These are phyloP conservation scores for Fusarium odoratissimum DNA, from an alignment of 2,329 filamentous ascomycete species.

Conservation along the genomic window DNA sequence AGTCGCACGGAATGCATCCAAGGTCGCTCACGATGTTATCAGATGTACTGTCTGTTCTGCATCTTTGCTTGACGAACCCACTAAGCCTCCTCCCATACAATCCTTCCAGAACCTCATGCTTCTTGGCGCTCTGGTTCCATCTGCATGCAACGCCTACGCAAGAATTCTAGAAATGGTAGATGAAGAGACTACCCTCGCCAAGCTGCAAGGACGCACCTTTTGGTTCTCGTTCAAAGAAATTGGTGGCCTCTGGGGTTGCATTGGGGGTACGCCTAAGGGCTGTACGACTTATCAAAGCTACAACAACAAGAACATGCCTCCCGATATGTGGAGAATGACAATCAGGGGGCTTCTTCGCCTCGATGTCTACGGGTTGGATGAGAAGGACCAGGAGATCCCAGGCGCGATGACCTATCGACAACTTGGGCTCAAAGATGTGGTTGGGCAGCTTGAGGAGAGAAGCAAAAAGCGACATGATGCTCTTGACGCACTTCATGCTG, in stretches of 20 bases:
- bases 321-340: conserved; percentile 64
- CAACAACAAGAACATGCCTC: conserved; percentile 60
- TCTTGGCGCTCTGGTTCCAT: conserved; percentile 67
- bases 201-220: conserved; percentile 55
- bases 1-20: conserved; percentile 60
- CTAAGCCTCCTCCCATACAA: conserved; percentile 57
- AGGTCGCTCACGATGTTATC: conserved; percentile 62
- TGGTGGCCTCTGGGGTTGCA: conserved; percentile 61
- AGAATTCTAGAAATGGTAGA: conserved; percentile 67
- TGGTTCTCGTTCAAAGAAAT: conserved; percentile 59
- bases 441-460: conserved; percentile 64
- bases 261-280: conserved; percentile 40
- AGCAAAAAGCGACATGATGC: conserved; percentile 61
- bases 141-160: conserved; percentile 68
- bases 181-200: conserved; percentile 59
- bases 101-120: conserved; percentile 70
- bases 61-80: conserved; percentile 50
- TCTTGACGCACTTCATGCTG: conserved; percentile 58
- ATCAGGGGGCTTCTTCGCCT: conserved; percentile 65
- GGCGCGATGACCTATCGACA: conserved; percentile 47
- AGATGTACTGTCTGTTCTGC: conserved; percentile 63
- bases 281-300: conserved; percentile 49
- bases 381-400: conserved; percentile 24
- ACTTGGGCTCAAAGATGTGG: conserved; percentile 65
- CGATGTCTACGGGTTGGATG: conserved; percentile 66